phyloP scores from a whole-genome alignment of 768 basidiomycete species.

The Cystofilobasidium bisporidii region DNA sequence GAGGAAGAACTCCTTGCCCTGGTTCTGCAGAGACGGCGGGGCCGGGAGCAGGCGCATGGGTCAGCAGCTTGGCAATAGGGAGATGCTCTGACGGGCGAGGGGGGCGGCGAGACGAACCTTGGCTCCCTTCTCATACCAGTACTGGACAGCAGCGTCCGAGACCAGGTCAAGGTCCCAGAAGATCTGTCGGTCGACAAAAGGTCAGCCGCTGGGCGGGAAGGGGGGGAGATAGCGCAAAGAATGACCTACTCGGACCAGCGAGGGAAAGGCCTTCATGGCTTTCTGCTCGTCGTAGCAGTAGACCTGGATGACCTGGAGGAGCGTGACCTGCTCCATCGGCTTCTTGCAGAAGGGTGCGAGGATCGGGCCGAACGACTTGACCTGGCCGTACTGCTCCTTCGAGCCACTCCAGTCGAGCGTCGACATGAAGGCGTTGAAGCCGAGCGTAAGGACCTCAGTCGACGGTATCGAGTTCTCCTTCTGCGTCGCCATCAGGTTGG shows the following conservation, averaged over 20 bases:
- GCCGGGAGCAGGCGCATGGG: background rate
- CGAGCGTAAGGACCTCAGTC: conserved; percentile 69
- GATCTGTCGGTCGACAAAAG: no score
- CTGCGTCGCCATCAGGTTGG: conserved; percentile 59
- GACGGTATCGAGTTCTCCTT: conserved; percentile 77
- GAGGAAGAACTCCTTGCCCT: conserved; percentile 90
- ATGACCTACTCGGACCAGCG: conserved; percentile 70
- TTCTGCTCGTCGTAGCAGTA: conserved; percentile 96
- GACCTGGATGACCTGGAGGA: conserved; percentile 70
- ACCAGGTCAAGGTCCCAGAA: conserved; percentile 93
- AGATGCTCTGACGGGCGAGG: no score
- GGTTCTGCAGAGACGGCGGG: conserved; percentile 34
- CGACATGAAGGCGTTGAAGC: conserved; percentile 85
- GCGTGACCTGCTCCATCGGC: conserved; percentile 80
- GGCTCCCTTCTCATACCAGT: conserved; percentile 95
- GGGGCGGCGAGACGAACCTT: conserved; percentile 60
- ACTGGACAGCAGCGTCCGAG: conserved; percentile 91
- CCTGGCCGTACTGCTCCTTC: conserved; percentile 62
- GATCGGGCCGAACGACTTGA: conserved; percentile 59
- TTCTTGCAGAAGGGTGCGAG: conserved; percentile 82
- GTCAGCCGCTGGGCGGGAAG: no score
- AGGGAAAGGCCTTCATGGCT: conserved; percentile 87
- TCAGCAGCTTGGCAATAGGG: no score
- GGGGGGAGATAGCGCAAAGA: no score
- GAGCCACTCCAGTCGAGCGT: conserved; percentile 80